Conservation (phyloP, 2,329 filamentous ascomycete species). For the Aspergillus sp. region DNA sequence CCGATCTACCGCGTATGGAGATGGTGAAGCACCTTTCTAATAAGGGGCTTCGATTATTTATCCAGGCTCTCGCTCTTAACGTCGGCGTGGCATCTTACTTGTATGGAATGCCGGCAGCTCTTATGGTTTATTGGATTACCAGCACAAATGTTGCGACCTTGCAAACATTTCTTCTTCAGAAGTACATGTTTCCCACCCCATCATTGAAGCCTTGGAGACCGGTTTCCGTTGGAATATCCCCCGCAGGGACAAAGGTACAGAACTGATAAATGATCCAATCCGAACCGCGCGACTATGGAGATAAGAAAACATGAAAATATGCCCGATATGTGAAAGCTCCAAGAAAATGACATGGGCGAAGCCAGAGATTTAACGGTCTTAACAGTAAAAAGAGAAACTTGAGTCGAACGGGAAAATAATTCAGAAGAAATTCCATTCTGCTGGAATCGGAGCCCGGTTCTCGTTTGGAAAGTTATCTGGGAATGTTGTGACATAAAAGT, state of each 20-base stretch:
- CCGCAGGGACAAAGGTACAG: background rate
- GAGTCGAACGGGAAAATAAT: background rate
- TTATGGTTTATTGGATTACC: slow-evolving; percentile 53
- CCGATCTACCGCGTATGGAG: slow-evolving; percentile 28
- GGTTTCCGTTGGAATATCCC: slow-evolving; percentile 31
- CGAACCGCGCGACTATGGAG: background rate
- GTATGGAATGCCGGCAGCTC: slow-evolving; percentile 43
- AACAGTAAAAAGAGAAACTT: background rate
- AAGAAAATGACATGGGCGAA: background rate
- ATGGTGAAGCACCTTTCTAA: slow-evolving; percentile 25
- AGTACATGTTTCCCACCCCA: slow-evolving; percentile 37
- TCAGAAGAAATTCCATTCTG: background rate
- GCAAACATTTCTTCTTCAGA: slow-evolving; percentile 42
- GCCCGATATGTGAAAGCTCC: background rate
- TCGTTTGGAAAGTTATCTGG: background rate
- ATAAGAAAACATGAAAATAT: background rate
- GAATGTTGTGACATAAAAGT: background rate
- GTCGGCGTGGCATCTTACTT: slow-evolving; percentile 34
- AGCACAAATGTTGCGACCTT: slow-evolving; percentile 44
- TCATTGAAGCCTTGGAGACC: slow-evolving; percentile 31
- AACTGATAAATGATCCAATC: background rate
- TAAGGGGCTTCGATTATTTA: slow-evolving; percentile 27
- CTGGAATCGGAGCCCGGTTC: background rate
- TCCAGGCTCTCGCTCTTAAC: slow-evolving; percentile 42
- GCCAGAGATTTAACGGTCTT: background rate